Percentiles rank a stretch among this genome's conserved stretches.
phyloP scores from a whole-genome alignment of 768 basidiomycete genomes.

The Mycena galericulata region DNA sequence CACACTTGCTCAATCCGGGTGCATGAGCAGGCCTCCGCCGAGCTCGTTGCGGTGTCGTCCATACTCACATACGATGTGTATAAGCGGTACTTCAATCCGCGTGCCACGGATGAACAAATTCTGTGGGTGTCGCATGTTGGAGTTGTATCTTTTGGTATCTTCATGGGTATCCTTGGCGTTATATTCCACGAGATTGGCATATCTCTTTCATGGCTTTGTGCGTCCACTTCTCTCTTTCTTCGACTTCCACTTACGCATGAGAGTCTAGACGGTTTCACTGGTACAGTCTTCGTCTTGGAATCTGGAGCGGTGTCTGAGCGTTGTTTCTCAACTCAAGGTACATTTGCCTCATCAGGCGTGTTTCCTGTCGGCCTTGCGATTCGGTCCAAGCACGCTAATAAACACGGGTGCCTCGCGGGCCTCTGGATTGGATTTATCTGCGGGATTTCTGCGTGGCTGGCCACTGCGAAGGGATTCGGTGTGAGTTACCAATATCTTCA shows the following conservation, averaged over 20 bases:
- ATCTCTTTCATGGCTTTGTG: constrained; percentile 30
- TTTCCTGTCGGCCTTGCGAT: constrained; percentile 30
- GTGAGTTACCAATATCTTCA: neutral
- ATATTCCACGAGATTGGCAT: constrained; percentile 31
- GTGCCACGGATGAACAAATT: constrained; percentile 31
- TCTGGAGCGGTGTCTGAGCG: no score
- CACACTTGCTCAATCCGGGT: neutral
- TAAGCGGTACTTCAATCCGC: constrained; percentile 30
- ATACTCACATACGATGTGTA: constrained; percentile 39
- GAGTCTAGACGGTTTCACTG: constrained; percentile 13
- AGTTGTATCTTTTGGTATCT: constrained; percentile 30
- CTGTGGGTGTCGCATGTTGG: constrained; percentile 24
- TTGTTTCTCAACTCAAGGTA: no score
- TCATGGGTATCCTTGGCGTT: constrained; percentile 26
- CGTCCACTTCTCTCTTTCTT: neutral
- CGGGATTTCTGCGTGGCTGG: constrained; percentile 32
- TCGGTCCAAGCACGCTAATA: constrained; percentile 22
- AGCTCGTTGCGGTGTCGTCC: constrained; percentile 47
- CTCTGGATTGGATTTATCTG: constrained; percentile 26
- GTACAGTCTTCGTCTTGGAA: neutral
- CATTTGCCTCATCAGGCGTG: constrained; percentile 30
- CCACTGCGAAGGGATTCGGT: constrained; percentile 24
- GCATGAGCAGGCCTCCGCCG: constrained; percentile 39
- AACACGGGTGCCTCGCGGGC: constrained; percentile 24
- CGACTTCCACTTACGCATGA: neutral